phyloP scores from a whole-genome alignment of 768 basidiomycete species.

The Pleurotus cornucopiae region DNA sequence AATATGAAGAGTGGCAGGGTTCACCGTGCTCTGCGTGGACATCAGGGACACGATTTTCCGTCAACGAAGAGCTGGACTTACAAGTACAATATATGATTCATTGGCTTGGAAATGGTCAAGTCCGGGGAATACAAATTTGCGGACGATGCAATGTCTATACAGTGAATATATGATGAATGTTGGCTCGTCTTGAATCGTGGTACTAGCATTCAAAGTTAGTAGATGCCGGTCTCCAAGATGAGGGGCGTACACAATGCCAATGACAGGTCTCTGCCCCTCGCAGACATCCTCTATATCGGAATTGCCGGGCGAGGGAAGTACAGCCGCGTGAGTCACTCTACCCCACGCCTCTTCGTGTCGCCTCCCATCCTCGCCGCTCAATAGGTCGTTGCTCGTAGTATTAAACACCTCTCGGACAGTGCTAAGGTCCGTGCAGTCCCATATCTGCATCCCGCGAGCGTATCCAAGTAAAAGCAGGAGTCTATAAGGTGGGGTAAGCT shows the following conservation, averaged over 20 bases:
- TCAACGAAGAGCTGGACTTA: slow-evolving; percentile 26
- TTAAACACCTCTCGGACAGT: slow-evolving; percentile 26
- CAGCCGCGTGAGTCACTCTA: slow-evolving; percentile 8
- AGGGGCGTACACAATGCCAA: slow-evolving; percentile 11
- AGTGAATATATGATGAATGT: slow-evolving; percentile 14
- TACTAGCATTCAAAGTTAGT: background rate
- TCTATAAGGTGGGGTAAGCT: slow-evolving; percentile 17
- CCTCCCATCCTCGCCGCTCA: background rate
- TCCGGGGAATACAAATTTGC: slow-evolving; percentile 39
- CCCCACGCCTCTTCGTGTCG: background rate
- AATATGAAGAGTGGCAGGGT: slow-evolving; percentile 51
- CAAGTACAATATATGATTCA: slow-evolving; percentile 50
- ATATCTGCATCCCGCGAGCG: slow-evolving; percentile 47
- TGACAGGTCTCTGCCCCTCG: slow-evolving; percentile 7
- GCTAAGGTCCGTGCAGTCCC: slow-evolving; percentile 51
- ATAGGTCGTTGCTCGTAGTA: background rate
- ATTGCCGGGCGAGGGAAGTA: slow-evolving; percentile 1
- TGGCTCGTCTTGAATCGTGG: slow-evolving; percentile 6
- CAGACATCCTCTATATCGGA: background rate
- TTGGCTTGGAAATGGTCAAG: slow-evolving; percentile 41
- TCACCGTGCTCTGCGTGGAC: slow-evolving; percentile 46
- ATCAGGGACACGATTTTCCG: slow-evolving; percentile 1
- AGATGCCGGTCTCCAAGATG: too few relatives aligned
- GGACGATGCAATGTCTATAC: slow-evolving; percentile 34
- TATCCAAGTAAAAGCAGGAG: slow-evolving; percentile 54